Base-by-base conservation (phyloP, 1,284 basidiomycete genomes). In the Sporisorium iseilematis-ciliati region DNA sequence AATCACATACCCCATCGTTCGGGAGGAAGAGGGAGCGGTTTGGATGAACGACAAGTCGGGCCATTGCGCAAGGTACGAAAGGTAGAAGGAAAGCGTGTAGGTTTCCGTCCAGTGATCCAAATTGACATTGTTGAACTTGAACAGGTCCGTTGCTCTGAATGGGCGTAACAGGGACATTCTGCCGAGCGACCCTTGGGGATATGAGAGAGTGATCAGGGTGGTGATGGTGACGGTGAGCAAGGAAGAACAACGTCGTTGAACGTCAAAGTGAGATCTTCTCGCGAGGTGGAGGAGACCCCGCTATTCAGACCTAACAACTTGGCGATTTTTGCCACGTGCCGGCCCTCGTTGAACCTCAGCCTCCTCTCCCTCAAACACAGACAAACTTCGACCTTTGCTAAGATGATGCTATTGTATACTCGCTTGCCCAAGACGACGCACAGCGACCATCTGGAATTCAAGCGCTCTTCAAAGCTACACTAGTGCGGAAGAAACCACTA, bases 91-190 rank as follows among this genome's bases (percentile, higher is more conserved):
- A 79, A 93, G 91, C 50, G 91, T 91, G 85, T 94, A 96, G 20
- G 94, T 96, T 87, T 96, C 94, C 50, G 94, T 96, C 92, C 93
- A 96, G 58, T 94, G 88, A 85, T 96, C 94, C 81, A 95, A 87
- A 85, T 96, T 96, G 67, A 94, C 94, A 35, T 94, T 93, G 85
- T 96, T 96, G 87, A 95, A 95, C 77, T 89, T 91, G 89, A 96
- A 95, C 86, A 96, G 88, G 84, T 96, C 94, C 0, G 90, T 90
- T 16, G 93, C 93, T 80, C 89, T 89, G 87, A 96, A 94, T 14
- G 93, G 91, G 51, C 94, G 89, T 3, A 93, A 87, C 40, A 93
- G 85, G 80, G 92, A 93, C 93, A 95, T 95, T 89, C 6, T 54
- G 29, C 29, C 29, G 29, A 29, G 29, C 8, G 29, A 5, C 8